Evolutionary conservation across 2,329 filamentous ascomycete species (phyloP).

Genomic region (Verticillium dahliae): DNA sequence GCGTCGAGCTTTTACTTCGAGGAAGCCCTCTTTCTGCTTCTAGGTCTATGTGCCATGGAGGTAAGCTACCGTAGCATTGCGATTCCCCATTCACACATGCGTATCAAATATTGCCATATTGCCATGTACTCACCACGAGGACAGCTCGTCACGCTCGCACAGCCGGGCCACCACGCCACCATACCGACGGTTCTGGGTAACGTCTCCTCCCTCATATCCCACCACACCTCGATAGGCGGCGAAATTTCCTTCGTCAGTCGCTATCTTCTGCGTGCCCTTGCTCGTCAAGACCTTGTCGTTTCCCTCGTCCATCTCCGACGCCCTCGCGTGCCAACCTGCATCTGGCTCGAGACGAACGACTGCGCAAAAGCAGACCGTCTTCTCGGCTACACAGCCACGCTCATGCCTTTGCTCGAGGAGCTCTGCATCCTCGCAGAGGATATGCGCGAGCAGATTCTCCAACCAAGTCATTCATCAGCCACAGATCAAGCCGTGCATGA

Average conservation of each 20-base stretch:
- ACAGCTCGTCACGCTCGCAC: slow-evolving; percentile 10
- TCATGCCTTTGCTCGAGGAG: slow-evolving; percentile 22
- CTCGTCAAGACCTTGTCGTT: slow-evolving; percentile 22
- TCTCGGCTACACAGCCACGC: slow-evolving; percentile 20
- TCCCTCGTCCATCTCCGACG: slow-evolving; percentile 17
- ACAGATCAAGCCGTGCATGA: background rate
- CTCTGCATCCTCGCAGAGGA: slow-evolving; percentile 20
- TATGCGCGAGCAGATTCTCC: slow-evolving; percentile 9
- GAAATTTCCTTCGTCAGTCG: slow-evolving; percentile 18
- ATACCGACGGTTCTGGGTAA: slow-evolving; percentile 17
- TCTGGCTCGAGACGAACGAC: slow-evolving; percentile 18
- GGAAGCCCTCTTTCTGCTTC: slow-evolving; percentile 17
- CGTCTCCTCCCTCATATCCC: slow-evolving; percentile 17
- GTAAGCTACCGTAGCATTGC: slow-evolving; percentile 8
- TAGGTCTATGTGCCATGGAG: slow-evolving; percentile 22
- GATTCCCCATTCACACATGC: background rate
- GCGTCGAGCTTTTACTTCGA: slow-evolving; percentile 16
- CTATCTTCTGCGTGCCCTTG: slow-evolving; percentile 23
- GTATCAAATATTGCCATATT: slow-evolving; percentile 3
- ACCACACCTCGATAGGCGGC: slow-evolving; percentile 14
- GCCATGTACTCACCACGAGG: background rate
- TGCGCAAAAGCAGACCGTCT: slow-evolving; percentile 18
- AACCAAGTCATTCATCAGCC: background rate
- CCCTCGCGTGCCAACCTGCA: slow-evolving; percentile 14
- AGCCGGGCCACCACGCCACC: slow-evolving; percentile 10